Conservation (phyloP, 2,329 filamentous ascomycete species). For the Trichoderma sp. region DNA sequence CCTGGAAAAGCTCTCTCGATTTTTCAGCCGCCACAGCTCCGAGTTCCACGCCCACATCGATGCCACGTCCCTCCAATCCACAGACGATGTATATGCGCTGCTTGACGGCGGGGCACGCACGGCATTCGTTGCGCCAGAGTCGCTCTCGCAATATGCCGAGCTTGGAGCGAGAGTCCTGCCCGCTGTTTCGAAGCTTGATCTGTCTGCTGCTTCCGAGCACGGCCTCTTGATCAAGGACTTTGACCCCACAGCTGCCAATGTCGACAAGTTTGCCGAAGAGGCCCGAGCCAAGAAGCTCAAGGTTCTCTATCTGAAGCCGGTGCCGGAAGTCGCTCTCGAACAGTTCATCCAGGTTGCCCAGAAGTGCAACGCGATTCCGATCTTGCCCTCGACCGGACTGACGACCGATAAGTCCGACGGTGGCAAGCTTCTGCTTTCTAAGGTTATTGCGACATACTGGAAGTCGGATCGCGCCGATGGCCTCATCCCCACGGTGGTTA, state of each 20-base stretch:
- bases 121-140: slow-evolving; percentile 73
- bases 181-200: slow-evolving; percentile 44
- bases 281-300: slow-evolving; percentile 46
- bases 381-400: slow-evolving; percentile 69
- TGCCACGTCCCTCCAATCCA: slow-evolving; percentile 63
- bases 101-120: slow-evolving; percentile 82
- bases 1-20: slow-evolving; percentile 45
- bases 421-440: slow-evolving; percentile 57
- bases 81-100: slow-evolving; percentile 73
- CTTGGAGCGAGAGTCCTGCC: slow-evolving; percentile 58
- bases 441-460: slow-evolving; percentile 71
- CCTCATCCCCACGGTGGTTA: slow-evolving; percentile 85
- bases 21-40: slow-evolving; percentile 49
- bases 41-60: slow-evolving; percentile 70
- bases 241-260: slow-evolving; percentile 42
- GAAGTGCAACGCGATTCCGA: slow-evolving; percentile 60
- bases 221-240: slow-evolving; percentile 54
- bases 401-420: slow-evolving; percentile 64
- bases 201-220: slow-evolving; percentile 46
- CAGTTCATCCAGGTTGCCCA: slow-evolving; percentile 47
- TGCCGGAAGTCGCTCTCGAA: slow-evolving; percentile 45
- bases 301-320: slow-evolving; percentile 51
- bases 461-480: slow-evolving; percentile 79
- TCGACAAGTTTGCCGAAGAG: slow-evolving; percentile 44
- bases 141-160: slow-evolving; percentile 57